phyloP scores from a whole-genome alignment of 2,329 filamentous ascomycete species.

The Calonectria montana region DNA sequence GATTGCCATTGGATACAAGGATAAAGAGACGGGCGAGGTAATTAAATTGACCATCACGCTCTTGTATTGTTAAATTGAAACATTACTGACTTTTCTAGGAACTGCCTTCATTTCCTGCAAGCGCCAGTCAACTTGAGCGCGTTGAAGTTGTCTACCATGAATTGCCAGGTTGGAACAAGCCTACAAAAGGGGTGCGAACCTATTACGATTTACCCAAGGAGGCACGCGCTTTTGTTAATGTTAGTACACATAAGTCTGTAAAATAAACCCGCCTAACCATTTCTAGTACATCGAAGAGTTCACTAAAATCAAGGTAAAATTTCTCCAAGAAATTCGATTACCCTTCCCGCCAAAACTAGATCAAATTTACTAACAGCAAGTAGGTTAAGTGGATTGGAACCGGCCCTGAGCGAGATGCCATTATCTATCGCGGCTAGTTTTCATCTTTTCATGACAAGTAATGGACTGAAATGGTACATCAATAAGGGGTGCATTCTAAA shows the following conservation, averaged over 20 bases:
- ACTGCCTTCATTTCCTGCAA: neutral
- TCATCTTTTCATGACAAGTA: neutral
- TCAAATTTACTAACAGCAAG: conserved; percentile 8
- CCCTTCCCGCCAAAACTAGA: no score
- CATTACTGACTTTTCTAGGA: neutral
- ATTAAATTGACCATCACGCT: neutral
- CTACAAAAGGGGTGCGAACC: neutral
- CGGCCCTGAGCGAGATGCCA: conserved; percentile 29
- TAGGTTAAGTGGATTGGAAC: conserved; percentile 34
- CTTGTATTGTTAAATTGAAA: neutral
- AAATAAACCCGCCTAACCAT: neutral
- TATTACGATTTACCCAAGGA: conserved; percentile 17
- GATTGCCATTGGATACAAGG: neutral
- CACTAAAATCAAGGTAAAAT: neutral
- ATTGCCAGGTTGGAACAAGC: conserved; percentile 12
- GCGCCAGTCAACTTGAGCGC: neutral
- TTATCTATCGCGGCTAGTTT: conserved; percentile 15
- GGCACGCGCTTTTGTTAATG: neutral
- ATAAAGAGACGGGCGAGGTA: conserved; percentile 5
- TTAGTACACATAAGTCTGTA: neutral
- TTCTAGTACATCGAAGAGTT: neutral
- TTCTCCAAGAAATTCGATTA: neutral
- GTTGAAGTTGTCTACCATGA: conserved; percentile 15
- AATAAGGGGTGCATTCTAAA: neutral
- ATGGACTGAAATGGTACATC: neutral